Evolutionary conservation across 495 filamentous ascomycete genomes (phyloP).

Genomic region (Rusavskia elegans): DNA sequence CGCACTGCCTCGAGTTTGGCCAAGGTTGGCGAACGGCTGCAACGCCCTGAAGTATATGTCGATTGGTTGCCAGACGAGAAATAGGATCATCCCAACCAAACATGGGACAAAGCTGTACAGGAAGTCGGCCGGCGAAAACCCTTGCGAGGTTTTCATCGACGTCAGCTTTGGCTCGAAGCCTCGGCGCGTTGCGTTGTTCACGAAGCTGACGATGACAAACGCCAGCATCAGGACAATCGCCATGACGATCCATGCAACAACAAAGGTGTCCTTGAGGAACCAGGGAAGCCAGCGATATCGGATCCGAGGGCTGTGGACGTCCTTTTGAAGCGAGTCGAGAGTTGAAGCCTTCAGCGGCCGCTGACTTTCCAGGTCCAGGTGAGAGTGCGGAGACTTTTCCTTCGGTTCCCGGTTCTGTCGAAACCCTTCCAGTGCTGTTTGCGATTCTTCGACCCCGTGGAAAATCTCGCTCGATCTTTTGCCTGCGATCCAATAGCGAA

Average conservation of each 20-base stretch:
- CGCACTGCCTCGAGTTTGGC: slow-evolving; percentile 42
- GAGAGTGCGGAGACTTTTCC: slow-evolving; percentile 17
- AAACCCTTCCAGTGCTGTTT: slow-evolving; percentile 37
- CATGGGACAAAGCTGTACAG: slow-evolving; percentile 74
- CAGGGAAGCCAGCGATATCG: slow-evolving; percentile 61
- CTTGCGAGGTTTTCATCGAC: slow-evolving; percentile 40
- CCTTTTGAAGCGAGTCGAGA: slow-evolving; percentile 22
- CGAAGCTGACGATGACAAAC: slow-evolving; percentile 61
- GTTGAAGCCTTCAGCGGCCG: slow-evolving; percentile 10
- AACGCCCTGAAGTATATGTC: slow-evolving; percentile 61
- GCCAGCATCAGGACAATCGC: slow-evolving; percentile 51
- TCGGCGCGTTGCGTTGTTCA: slow-evolving; percentile 43
- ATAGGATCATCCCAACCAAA: slow-evolving; percentile 56
- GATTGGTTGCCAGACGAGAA: slow-evolving; percentile 62
- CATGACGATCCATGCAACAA: slow-evolving; percentile 47
- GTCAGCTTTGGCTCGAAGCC: slow-evolving; percentile 58
- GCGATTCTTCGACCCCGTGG: slow-evolving; percentile 49
- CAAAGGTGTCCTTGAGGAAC: slow-evolving; percentile 49
- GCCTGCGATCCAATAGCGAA: slow-evolving; percentile 70
- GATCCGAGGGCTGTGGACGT: slow-evolving; percentile 29
- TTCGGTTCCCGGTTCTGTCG: slow-evolving; percentile 33
- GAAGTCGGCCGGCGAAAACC: slow-evolving; percentile 77
- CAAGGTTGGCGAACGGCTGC: slow-evolving; percentile 55
- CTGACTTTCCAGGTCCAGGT: slow-evolving; percentile 29
- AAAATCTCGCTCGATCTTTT: slow-evolving; percentile 39